Evolutionary conservation across 2,329 filamentous ascomycete species (phyloP).

Genomic region (Corynespora cassiicola): DNA sequence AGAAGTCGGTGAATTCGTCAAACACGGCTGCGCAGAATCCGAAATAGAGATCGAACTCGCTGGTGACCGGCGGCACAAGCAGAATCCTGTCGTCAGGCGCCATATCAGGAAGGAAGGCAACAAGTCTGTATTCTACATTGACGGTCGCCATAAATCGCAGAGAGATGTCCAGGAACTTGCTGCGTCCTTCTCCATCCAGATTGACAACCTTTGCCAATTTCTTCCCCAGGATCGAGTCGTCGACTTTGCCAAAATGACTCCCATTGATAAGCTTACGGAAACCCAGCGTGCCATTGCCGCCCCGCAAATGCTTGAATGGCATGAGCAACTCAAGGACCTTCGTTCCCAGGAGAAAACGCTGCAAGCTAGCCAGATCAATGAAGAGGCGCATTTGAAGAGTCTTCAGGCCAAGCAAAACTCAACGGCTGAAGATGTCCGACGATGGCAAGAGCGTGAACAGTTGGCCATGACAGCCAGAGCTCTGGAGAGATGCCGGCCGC

Average conservation of each 20-base stretch:
- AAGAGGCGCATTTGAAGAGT: slow-evolving; percentile 68
- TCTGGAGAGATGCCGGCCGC: slow-evolving; percentile 69
- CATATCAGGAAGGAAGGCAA: slow-evolving; percentile 84
- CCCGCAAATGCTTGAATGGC: slow-evolving; percentile 78
- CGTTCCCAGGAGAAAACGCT: slow-evolving; percentile 73
- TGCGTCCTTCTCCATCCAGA: slow-evolving; percentile 81
- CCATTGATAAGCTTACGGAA: slow-evolving; percentile 80
- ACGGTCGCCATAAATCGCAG: slow-evolving; percentile 67
- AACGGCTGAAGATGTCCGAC: slow-evolving; percentile 82
- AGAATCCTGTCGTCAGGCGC: slow-evolving; percentile 77
- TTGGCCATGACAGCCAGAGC: slow-evolving; percentile 70
- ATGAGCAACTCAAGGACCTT: slow-evolving; percentile 74
- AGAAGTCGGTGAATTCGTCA: slow-evolving; percentile 87
- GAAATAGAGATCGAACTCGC: slow-evolving; percentile 91
- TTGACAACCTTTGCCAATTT: slow-evolving; percentile 98
- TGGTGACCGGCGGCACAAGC: slow-evolving; percentile 59
- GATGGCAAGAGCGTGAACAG: slow-evolving; percentile 75
- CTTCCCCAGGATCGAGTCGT: slow-evolving; percentile 94
- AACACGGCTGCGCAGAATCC: slow-evolving; percentile 80
- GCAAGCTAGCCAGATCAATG: slow-evolving; percentile 63
- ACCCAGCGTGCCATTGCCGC: slow-evolving; percentile 89
- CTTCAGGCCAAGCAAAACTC: slow-evolving; percentile 76
- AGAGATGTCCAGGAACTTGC: slow-evolving; percentile 73
- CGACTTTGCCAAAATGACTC: slow-evolving; percentile 85
- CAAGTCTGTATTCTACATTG: slow-evolving; percentile 77